Evolutionary conservation across 257 asterid species (phyloP), one percentile per base, ranked within the genome.

Genomic region (Nicotiana sylvestris): DNA sequence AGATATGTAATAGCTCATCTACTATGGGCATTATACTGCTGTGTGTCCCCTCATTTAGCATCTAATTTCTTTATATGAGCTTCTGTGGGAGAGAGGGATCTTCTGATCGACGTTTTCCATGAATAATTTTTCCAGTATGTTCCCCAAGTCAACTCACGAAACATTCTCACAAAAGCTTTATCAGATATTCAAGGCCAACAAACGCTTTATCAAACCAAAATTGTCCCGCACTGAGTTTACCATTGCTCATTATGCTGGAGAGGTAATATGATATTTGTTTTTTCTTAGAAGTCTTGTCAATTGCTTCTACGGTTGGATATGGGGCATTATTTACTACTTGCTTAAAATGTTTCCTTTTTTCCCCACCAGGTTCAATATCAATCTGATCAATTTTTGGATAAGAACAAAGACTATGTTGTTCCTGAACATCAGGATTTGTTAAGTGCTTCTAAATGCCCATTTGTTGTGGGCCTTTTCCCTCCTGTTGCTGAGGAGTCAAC

Each of bases 141-240:
- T 96, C 87, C 99, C 99, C 53, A 96, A 96, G 91, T 96, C 99
- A 10, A 96, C 99, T 64, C 94, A 96, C 57, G 99, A 96, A 87
- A 96, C 98, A 33, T 94, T 96, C 85, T 79, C 99, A 1, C 94
- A 93, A 84, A 96, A 94, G 97, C 98, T 96, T 67, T 96, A 90
- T 81, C 99, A 96, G 97, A 96, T 95, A 35, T 96, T 93, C 86
- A 94, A 91, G 85, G 35, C 86, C 81, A 96, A 96, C 91, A 92
- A 91, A 83, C 98, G 98, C 82, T 96, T 96, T 85, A 85, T 93
- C 89, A 96, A 94, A 89, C 99, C 99, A 78, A 96, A 96, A 88
- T 86, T 94, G 86, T 92, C 99, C 46, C 98, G 97, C 56, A 93
- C 97, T 17, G 98, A 93, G 91, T 96, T 96, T 82, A 90, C 97